phyloP scores from a whole-genome alignment of 2,329 filamentous ascomycete species.

The Fusarium sp. region DNA sequence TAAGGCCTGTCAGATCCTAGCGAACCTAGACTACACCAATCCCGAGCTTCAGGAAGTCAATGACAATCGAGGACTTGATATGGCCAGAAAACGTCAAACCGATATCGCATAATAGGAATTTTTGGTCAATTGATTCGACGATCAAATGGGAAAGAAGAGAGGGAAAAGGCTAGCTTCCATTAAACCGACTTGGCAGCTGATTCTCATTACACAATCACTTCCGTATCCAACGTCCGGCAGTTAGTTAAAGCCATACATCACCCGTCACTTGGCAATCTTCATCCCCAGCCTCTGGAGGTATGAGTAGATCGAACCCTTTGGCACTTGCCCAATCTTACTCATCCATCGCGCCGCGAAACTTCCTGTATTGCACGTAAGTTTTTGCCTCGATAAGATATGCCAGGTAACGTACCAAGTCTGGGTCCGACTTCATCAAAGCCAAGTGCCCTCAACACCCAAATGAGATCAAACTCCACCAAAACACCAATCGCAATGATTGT shows the following conservation, averaged over 20 bases:
- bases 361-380: conserved; percentile 3
- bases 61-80: not conserved
- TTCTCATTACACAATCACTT: not conserved
- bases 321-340: conserved; percentile 37
- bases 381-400: rapidly evolving
- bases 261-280: conserved; percentile 14
- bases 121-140: not conserved
- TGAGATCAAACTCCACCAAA: conserved; percentile 34
- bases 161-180: not conserved
- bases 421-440: conserved; percentile 42
- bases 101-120: not conserved
- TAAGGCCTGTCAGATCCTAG: too few relatives aligned
- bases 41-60: not conserved
- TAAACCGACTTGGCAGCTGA: not conserved
- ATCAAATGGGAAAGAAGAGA: rapidly evolving
- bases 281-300: conserved; percentile 44
- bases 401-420: conserved; percentile 27
- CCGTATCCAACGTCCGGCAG: not conserved
- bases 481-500: conserved; percentile 40
- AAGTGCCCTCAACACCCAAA: conserved; percentile 42
- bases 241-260: not conserved
- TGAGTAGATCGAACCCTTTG: conserved; percentile 39
- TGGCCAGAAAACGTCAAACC: not conserved
- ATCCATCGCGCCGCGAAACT: conserved; percentile 48
- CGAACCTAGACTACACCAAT: not conserved